phyloP scores from a whole-genome alignment of 1,284 basidiomycete species.

The Veloporphyrellus conicus region DNA sequence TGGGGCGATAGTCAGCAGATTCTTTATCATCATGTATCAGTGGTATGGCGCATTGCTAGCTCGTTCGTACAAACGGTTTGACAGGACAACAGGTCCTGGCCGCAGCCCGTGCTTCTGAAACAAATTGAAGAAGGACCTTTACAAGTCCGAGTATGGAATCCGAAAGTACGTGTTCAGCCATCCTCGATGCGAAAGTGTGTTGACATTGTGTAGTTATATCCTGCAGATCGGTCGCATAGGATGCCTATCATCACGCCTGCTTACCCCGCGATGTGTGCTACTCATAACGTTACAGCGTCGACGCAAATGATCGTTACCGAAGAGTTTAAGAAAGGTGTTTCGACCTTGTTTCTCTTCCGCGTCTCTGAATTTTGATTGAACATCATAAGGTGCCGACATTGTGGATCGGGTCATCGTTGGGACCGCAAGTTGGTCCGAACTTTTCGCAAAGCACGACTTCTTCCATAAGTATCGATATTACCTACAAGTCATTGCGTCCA shows the following conservation, averaged over 20 bases:
- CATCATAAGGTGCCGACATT: constrained; percentile 73
- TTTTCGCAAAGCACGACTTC: constrained; percentile 94
- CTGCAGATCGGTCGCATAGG: constrained; percentile 86
- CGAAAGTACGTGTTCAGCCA: constrained; percentile 56
- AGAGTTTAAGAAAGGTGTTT: constrained; percentile 86
- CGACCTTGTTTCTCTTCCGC: background rate
- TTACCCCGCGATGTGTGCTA: constrained; percentile 99
- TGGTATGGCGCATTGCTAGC: constrained; percentile 55
- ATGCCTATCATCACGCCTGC: constrained; percentile 99
- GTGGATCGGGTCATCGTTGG: constrained; percentile 89
- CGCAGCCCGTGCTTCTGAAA: constrained; percentile 93
- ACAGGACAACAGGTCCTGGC: constrained; percentile 75
- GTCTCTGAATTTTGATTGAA: constrained; percentile 2
- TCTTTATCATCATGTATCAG: constrained; percentile 96
- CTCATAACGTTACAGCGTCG: constrained; percentile 94
- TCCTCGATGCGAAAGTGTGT: background rate
- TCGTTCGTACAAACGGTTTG: constrained; percentile 2
- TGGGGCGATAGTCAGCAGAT: constrained; percentile 93
- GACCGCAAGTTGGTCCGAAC: constrained; percentile 83
- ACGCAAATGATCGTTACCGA: constrained; percentile 96
- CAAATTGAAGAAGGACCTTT: constrained; percentile 94
- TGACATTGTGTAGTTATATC: constrained; percentile 66
- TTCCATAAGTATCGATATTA: constrained; percentile 98
- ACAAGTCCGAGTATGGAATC: constrained; percentile 97
- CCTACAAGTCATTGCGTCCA: constrained; percentile 94